Base-by-base conservation (phyloP, 2,329 filamentous ascomycete species). In the Phialophora expanda region DNA sequence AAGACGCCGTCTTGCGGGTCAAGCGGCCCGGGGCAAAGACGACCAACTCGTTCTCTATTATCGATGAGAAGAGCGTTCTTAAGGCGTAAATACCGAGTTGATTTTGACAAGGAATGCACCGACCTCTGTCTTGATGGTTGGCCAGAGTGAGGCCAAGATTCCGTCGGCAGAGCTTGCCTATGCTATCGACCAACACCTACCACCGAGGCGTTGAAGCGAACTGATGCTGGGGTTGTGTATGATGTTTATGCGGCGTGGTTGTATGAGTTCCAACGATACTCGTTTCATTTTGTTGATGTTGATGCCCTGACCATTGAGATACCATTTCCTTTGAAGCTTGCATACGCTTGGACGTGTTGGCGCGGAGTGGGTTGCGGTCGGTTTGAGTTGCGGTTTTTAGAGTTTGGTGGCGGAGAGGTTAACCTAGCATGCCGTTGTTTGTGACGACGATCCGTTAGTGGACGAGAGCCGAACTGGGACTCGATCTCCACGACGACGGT, bases 1-100 rank as follows among this genome's bases (percentile, higher is more conserved):
- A 97, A 79, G 93, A 97, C 74, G 93, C 93, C 14, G 67, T 69
- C 17, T 46, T 69, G 8, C 50, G 65, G n/a, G 65, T 69, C 57
- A 69, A 69, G 50, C 62, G 67, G 28, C 65, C 65, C 11, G 24
- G 48, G 20, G 38, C 62, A 11, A 66, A 67, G 50, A 44, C 61
- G 26, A 57, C 26, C 26, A 61, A 57, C 38, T 48, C 67, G 2
- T 67, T 69, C 53, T 44, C 67, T 8, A 56, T 56, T 22, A 54
- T 69, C 28, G 65, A 67, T 38, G 67, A 69, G 32, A 69, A 69
- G 51, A 32, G 57, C 17, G 48, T 32, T 11, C 58, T 61, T 6
- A 61, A 61, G 26, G 53, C 28, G 8, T 55, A 20, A 55, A 6
- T 0, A 6, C 9, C 7, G 22, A 53, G 14, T 53, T 53, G 8